Evolutionary conservation across 331 rosid species (phyloP).

Genomic region (Acacia concinna): DNA sequence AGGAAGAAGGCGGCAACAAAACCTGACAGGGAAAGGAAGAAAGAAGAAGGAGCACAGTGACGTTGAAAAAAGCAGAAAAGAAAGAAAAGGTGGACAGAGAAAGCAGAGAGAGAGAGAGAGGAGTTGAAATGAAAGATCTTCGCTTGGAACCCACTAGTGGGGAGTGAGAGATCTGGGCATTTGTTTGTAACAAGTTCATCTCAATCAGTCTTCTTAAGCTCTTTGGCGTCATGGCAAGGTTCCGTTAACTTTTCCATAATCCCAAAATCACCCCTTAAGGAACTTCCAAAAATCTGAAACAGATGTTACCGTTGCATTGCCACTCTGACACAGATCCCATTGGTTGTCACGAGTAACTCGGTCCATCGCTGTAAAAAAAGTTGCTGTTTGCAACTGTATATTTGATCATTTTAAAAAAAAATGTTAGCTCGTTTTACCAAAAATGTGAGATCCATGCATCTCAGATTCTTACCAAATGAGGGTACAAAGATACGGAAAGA

Average conservation of each 20-base stretch:
- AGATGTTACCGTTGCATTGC: constrained; percentile 70
- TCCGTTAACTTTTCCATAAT: constrained; percentile 49
- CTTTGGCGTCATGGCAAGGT: constrained; percentile 36
- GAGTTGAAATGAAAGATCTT: background rate
- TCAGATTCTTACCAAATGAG: background rate
- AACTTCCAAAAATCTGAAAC: constrained; percentile 55
- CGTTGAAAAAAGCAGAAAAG: constrained; percentile 37
- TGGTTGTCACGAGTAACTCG: constrained; percentile 24
- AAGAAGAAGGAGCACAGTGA: constrained; percentile 14
- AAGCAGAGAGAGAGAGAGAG: constrained; percentile 35
- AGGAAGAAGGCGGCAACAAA: constrained; percentile 19
- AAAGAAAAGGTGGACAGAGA: background rate
- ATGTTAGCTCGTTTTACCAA: background rate
- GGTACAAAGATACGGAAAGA: background rate
- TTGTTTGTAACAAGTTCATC: background rate
- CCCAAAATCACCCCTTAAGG: constrained; percentile 55
- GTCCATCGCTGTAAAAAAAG: background rate
- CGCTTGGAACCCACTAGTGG: constrained; percentile 41
- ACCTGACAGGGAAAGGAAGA: constrained; percentile 23
- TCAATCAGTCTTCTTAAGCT: background rate
- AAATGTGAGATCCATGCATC: background rate
- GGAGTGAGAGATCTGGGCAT: background rate
- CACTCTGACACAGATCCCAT: constrained; percentile 12
- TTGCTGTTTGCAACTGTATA: background rate
- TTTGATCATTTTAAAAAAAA: background rate